Percentiles rank a stretch among this genome's conserved stretches.
phyloP scores from a whole-genome alignment of 257 asterid species.

The Ligustrum vulgare region DNA sequence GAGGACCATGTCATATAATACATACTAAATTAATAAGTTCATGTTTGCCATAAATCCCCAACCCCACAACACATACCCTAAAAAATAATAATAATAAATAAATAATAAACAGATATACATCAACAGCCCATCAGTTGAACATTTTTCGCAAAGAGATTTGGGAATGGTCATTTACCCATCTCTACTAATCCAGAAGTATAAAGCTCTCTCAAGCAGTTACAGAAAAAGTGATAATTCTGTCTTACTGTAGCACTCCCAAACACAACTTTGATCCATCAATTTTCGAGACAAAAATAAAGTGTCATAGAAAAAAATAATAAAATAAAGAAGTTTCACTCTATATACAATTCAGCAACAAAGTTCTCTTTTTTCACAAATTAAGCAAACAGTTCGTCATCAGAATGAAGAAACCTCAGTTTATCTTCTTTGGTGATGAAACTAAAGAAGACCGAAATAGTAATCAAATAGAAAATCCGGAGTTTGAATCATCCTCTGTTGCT shows the following conservation, averaged over 20 bases:
- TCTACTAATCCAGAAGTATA: not conserved
- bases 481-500: not conserved
- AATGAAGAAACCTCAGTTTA: not conserved
- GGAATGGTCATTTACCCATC: not conserved
- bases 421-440: not conserved
- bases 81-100: no score
- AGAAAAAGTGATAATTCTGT: not conserved
- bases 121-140: not conserved
- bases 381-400: not conserved
- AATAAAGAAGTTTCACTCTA: not conserved
- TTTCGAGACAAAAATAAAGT: not conserved
- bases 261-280: slow-evolving; percentile 5
- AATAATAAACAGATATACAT: not conserved
- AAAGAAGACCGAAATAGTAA: not conserved
- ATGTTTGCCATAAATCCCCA: not conserved
- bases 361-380: not conserved
- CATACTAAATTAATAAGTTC: not conserved
- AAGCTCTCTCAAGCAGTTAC: slow-evolving; percentile 11
- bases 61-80: not conserved
- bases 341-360: slow-evolving; percentile 2
- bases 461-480: no score
- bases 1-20: not conserved
- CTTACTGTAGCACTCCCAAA: not conserved
- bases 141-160: not conserved
- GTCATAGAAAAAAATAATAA: not conserved